Base-by-base conservation (phyloP, 177 flowering plant genomes). In the Telopea speciosissima region DNA sequence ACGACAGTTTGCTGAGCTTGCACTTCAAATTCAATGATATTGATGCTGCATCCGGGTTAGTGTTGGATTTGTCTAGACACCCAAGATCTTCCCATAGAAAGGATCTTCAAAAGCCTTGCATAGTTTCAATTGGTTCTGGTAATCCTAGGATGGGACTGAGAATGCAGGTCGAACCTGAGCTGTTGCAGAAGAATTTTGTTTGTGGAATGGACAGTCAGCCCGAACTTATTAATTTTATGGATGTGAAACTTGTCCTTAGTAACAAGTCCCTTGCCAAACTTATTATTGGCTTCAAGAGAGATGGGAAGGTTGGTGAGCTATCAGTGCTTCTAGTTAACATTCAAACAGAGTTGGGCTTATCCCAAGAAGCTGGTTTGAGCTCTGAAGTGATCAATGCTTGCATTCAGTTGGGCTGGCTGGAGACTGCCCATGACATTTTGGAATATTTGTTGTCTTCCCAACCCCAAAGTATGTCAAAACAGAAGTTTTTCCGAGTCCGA, bases 351-450 rank as follows among this genome's bases (percentile, higher is more conserved):
- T 66, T 63, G 16, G 49, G 28, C 65, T 59, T 72, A 19, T 40
- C 70, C 10, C 74, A 68, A 42, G 77, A 77, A 72, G 71, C 68
- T 28, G 70, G 63, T 54, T 68, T 90, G 61, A 80, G 78, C 65
- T 75, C 76, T 23, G 84, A 85, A 75, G 88, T 85, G 44, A 68
- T 89, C 67, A 73, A 78, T 70, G 89, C 95, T 68, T 92, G 92
- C 71, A 81, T 90, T 77, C 69, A 71, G 45, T 44, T 87, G 75
- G 89, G 91, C 25, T 92, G 95, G 95, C 80, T 89, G 66, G 92
- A 87, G 63, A 81, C 79, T 64, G 96, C 97, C 24, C 99, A 94
- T 79, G 97, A 92, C 80, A 81, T 92, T 67, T 70, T 94, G 71
- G 19, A 49, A 16, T 10, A 49, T 49, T 49, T 49, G 54, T 10